Percentiles rank a stretch among this genome's conserved stretches.
These are phyloP conservation scores for Diaporthe ampelina DNA, from an alignment of 2,329 filamentous ascomycete species.

Conservation along the genomic window DNA sequence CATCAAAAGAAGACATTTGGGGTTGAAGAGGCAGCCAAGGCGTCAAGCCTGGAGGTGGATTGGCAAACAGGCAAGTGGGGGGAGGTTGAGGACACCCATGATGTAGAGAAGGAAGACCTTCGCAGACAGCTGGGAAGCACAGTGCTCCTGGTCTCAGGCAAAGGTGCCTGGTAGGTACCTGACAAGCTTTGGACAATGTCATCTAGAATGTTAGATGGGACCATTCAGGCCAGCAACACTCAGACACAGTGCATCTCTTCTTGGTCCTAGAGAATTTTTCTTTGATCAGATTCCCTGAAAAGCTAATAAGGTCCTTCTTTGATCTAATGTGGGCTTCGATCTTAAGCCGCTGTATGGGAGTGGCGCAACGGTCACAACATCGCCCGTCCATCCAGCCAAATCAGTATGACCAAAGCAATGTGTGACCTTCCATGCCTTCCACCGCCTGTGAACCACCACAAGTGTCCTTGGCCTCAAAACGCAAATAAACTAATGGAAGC, in stretches of 20 bases:
- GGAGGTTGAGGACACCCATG: slow-evolving; percentile 97
- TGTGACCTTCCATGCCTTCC: neutral
- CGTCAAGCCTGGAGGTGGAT: slow-evolving; percentile 85
- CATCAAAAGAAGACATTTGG: slow-evolving; percentile 69
- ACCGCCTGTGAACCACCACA: neutral
- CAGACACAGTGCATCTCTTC: neutral
- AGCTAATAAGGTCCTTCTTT: neutral
- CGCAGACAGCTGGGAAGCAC: slow-evolving; percentile 90
- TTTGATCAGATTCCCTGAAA: neutral
- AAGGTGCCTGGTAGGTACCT: slow-evolving; percentile 45
- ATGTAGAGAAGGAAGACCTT: slow-evolving; percentile 93
- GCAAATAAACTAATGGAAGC: neutral
- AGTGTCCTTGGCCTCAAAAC: neutral
- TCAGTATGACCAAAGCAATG: neutral
- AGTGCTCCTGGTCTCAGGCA: slow-evolving; percentile 82
- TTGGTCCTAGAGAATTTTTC: too few relatives aligned
- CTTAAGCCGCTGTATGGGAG: neutral
- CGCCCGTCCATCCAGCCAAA: neutral
- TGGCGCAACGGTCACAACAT: neutral
- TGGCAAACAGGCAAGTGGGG: slow-evolving; percentile 96
- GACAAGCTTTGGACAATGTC: neutral
- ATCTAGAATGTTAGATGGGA: neutral
- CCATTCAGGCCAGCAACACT: neutral
- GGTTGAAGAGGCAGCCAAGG: slow-evolving; percentile 84
- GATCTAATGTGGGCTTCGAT: neutral